Evolutionary conservation across 1,284 basidiomycete species (phyloP).

Genomic region (Moesziomyces sp.): DNA sequence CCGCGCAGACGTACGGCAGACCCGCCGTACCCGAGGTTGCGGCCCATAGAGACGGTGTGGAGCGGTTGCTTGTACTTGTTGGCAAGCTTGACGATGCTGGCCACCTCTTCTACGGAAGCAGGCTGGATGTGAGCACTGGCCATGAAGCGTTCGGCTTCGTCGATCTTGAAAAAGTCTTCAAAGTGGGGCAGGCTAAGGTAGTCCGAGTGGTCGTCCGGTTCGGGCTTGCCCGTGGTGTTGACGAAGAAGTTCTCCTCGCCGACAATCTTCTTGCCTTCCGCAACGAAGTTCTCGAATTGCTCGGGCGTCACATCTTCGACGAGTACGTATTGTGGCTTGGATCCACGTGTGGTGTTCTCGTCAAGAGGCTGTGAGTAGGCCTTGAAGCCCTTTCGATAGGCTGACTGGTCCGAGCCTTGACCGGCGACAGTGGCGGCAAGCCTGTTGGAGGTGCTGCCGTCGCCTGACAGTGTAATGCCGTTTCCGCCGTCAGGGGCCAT

Average conservation of each 20-base stretch:
- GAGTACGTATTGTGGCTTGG: too few species aligned
- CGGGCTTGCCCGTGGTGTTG: too few species aligned
- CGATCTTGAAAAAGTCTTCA: slow-evolving; percentile 16
- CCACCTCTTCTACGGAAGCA: slow-evolving; percentile 33
- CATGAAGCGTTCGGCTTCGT: slow-evolving; percentile 15
- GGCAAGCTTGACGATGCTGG: slow-evolving; percentile 35
- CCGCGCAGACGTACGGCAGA: slow-evolving; percentile 47
- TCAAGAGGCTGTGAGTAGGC: not conserved
- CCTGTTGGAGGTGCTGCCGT: slow-evolving; percentile 6
- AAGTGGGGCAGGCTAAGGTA: too few species aligned
- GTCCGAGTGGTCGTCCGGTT: too few species aligned
- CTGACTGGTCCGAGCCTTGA: not conserved
- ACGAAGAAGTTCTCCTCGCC: too few species aligned
- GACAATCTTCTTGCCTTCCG: too few species aligned
- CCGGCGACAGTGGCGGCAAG: slow-evolving; percentile 15
- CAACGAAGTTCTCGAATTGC: too few species aligned
- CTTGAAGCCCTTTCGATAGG: not conserved
- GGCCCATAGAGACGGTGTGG: slow-evolving; percentile 41
- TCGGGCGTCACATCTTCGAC: too few species aligned
- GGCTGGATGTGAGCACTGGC: slow-evolving; percentile 14
- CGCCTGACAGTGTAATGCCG: slow-evolving; percentile 7
- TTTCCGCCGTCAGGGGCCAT: not conserved
- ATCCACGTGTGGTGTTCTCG: not conserved
- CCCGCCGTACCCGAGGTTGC: slow-evolving; percentile 58
- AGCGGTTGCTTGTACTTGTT: slow-evolving; percentile 49